Evolutionary conservation across 1,284 basidiomycete genomes (phyloP), one percentile per base, ranked within the genome.

Genomic region (Anthracocystis panici-leucophaei): DNA sequence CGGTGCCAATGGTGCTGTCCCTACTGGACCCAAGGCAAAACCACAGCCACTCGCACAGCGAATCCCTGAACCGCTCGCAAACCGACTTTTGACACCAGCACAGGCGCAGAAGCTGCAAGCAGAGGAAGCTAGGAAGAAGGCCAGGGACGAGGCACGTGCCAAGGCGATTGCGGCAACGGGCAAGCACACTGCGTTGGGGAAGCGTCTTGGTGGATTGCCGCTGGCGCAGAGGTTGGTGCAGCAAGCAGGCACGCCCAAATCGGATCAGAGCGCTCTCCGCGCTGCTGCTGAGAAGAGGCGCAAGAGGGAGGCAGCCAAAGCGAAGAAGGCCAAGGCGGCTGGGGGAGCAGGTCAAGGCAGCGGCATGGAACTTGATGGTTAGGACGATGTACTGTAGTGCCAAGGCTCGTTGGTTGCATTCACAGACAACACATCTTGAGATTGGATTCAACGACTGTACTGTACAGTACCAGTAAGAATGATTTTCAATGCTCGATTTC

Each of bases 41-140:
- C 56, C 74, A 1, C 49, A 72, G 18, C 59, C 74, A 0, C 49
- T 76, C 23, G 57, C 69, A 12, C 55, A 68, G 23, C 57, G 74
- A 2, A 68, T 76, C 20, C 74, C 74, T 2, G 64, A 72, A 53
- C 74, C 74, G 11, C 65, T 76, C n/a, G 68, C 62, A 3, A 76
- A 76, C 54, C 61, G 74, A 21, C 65, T 76, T 18, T 63, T 76
- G 40, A 76, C 74, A 16, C 74, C 56, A 2, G 74, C 62, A 9
- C 74, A 76, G 25, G 74, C 74, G 9, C 65, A 72, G 21, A 76
- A 76, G 45, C 48, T 76, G 27, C 64, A 59, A n/a, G 69, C 62
- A 18, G 69, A 72, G 42, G 74, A 76, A 49, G 74, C 74, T 14
- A 68, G 62, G 65, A 72, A 76, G 52, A 76, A 76, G 58, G 74